phyloP scores from a whole-genome alignment of 2,329 filamentous ascomycete genomes.

The Colletotrichum tofieldiae region DNA sequence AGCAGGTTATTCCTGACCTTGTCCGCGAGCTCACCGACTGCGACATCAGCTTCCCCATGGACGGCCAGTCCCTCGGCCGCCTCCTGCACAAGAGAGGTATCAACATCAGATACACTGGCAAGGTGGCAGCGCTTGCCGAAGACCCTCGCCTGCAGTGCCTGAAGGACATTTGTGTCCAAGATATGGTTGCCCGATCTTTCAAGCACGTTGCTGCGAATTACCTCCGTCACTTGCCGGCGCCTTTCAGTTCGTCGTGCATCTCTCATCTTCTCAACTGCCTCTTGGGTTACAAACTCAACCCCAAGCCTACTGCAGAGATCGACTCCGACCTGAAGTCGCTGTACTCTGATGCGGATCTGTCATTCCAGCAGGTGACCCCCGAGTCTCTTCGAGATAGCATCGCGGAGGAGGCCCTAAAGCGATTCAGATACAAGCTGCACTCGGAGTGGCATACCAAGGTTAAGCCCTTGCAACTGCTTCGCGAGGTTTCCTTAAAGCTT shows the following conservation, averaged over 20 bases:
- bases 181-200: slow-evolving; percentile 96
- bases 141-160: slow-evolving; percentile 84
- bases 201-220: slow-evolving; percentile 91
- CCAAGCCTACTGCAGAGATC: slow-evolving; percentile 83
- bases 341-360: slow-evolving; percentile 86
- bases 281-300: slow-evolving; percentile 82
- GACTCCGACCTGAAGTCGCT: slow-evolving; percentile 81
- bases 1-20: slow-evolving; percentile 86
- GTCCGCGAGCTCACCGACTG: slow-evolving; percentile 90
- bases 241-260: slow-evolving; percentile 84
- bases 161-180: slow-evolving; percentile 83
- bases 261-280: slow-evolving; percentile 95
- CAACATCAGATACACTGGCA: slow-evolving; percentile 96
- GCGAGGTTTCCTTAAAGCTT: slow-evolving; percentile 90
- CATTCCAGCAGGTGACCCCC: slow-evolving; percentile 85
- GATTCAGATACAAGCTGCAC: slow-evolving; percentile 84
- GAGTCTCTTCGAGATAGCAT: slow-evolving; percentile 79
- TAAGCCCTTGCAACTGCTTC: slow-evolving; percentile 86
- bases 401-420: slow-evolving; percentile 77
- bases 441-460: slow-evolving; percentile 77
- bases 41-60: slow-evolving; percentile 98
- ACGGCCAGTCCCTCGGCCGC: slow-evolving; percentile 90
- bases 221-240: slow-evolving; percentile 83
- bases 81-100: slow-evolving; percentile 97
- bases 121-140: slow-evolving; percentile 79